These are phyloP conservation scores for Xylariaceae sp. DNA, from an alignment of 2,329 filamentous ascomycete genomes.

Conservation along the genomic window DNA sequence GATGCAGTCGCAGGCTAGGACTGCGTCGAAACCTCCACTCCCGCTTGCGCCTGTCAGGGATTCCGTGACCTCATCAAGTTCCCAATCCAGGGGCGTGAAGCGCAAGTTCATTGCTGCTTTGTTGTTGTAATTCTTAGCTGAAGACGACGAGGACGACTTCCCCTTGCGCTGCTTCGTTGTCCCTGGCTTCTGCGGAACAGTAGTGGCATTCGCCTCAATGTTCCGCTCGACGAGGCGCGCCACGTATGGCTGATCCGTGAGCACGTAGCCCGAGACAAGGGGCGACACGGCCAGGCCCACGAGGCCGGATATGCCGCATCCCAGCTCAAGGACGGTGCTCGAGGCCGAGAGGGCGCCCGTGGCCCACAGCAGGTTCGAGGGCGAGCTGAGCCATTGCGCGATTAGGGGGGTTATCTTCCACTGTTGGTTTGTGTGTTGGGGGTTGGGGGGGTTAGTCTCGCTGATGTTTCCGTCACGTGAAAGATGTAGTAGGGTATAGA, in stretches of 20 bases:
- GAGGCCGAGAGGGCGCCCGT: slow-evolving; percentile 44
- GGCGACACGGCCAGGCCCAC: slow-evolving; percentile 64
- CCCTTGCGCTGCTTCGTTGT: slow-evolving; percentile 21
- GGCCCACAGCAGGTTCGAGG: slow-evolving; percentile 58
- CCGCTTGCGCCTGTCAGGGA: slow-evolving; percentile 34
- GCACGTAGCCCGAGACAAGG: slow-evolving; percentile 59
- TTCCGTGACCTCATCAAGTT: slow-evolving; percentile 52
- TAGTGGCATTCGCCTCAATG: slow-evolving; percentile 61
- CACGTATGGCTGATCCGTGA: slow-evolving; percentile 87
- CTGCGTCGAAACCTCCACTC: slow-evolving; percentile 55
- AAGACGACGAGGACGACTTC: no score
- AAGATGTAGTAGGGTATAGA: no score
- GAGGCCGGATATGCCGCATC: slow-evolving; percentile 80
- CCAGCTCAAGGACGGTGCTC: slow-evolving; percentile 71
- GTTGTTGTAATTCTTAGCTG: no score
- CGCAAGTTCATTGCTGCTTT: slow-evolving; percentile 39
- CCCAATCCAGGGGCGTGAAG: slow-evolving; percentile 75
- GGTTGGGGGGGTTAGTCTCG: no score
- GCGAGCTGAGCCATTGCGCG: slow-evolving; percentile 68
- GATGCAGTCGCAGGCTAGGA: slow-evolving; percentile 88
- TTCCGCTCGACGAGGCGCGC: slow-evolving; percentile 72
- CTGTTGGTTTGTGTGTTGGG: slow-evolving; percentile 4
- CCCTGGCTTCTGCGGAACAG: slow-evolving; percentile 6
- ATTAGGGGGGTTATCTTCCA: slow-evolving; percentile 88
- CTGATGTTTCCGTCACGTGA: no score